phyloP scores from a whole-genome alignment of 176 grass and related monocot species.

The Echinochloa phyllopogon region DNA sequence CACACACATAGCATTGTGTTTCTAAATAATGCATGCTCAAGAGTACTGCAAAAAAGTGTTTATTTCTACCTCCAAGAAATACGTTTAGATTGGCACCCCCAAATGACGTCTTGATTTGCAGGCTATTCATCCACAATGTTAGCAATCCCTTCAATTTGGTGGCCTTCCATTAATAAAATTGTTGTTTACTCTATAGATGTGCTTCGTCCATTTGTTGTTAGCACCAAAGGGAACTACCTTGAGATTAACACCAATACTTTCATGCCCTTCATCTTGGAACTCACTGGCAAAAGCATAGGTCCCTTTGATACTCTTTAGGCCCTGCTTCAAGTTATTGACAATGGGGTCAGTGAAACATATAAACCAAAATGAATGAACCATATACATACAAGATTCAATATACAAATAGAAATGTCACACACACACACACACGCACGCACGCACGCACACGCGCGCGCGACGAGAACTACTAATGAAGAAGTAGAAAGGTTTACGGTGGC shows the following conservation, averaged over 20 bases:
- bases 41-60: too few species aligned
- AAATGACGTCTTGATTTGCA: neutral
- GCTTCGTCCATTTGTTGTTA: neutral
- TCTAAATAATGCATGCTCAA: too few species aligned
- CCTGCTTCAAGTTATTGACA: neutral
- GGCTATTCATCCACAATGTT: neutral
- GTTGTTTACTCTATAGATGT: neutral
- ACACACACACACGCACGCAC: too few species aligned
- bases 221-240: neutral
- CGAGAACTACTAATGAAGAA: too few species aligned
- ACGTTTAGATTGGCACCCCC: neutral
- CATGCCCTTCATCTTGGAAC: neutral
- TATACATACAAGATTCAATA: too few species aligned
- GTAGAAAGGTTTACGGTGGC: too few species aligned
- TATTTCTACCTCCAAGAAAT: too few species aligned
- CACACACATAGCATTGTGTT: too few species aligned
- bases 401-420: too few species aligned
- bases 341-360: neutral
- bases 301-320: too few species aligned
- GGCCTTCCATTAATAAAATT: neutral
- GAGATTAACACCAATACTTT: neutral
- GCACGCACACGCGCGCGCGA: too few species aligned
- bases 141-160: neutral
- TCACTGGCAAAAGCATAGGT: neutral
- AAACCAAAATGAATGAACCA: neutral